Conservation (phyloP, 306 rosid genomes). For the Vigna mungo region DNA sequence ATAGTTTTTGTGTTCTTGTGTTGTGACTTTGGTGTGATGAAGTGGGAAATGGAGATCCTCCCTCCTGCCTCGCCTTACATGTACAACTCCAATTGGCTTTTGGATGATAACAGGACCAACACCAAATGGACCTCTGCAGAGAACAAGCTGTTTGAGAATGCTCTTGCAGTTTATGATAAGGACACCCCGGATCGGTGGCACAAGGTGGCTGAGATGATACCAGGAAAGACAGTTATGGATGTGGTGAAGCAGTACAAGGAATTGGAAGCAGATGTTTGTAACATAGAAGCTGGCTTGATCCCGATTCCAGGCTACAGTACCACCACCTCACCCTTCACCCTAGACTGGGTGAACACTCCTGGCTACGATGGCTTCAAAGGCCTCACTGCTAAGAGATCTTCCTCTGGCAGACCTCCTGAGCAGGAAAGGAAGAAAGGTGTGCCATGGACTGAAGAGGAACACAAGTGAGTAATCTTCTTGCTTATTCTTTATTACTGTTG, state of each 20-base stretch:
- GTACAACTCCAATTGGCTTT: constrained; percentile 60
- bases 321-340: constrained; percentile 63
- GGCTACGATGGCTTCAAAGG: constrained; percentile 66
- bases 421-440: constrained; percentile 92
- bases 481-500: constrained; percentile 9
- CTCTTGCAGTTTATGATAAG: constrained; percentile 78
- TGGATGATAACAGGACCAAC: constrained; percentile 49
- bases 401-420: constrained; percentile 60
- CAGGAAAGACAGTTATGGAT: constrained; percentile 75
- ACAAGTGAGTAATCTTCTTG: constrained; percentile 62
- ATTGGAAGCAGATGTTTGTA: constrained; percentile 73
- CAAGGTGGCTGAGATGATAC: constrained; percentile 79
- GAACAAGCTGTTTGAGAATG: constrained; percentile 91
- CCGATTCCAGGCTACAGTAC: constrained; percentile 75
- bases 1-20: constrained; percentile 9
- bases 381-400: constrained; percentile 62
- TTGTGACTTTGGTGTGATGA: constrained; percentile 49
- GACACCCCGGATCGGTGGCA: constrained; percentile 89
- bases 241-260: constrained; percentile 76
- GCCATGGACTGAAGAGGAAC: constrained; percentile 98
- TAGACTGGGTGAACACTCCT: constrained; percentile 73
- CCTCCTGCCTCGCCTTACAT: constrained; percentile 56
- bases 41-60: constrained; percentile 77
- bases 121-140: constrained; percentile 80
- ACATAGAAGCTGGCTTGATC: constrained; percentile 83